Conservation (phyloP, 177 flowering plant genomes). For the Telopea speciosissima region DNA sequence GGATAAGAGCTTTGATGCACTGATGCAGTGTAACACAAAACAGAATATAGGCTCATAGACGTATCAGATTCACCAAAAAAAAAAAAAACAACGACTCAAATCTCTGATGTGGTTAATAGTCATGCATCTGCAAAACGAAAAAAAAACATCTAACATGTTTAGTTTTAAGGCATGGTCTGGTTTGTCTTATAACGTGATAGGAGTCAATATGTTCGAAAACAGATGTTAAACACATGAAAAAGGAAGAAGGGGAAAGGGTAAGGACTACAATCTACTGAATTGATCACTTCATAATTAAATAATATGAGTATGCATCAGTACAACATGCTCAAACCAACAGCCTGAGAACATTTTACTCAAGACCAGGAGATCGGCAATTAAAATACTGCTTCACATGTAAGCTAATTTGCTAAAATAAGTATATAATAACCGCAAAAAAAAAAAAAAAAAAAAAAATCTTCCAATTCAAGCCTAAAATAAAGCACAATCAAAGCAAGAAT, state of each 20-base stretch:
- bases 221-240: background rate
- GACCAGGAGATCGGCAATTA: background rate
- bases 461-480: background rate
- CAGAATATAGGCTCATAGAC: background rate
- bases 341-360: background rate
- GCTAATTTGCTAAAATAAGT: background rate
- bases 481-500: background rate
- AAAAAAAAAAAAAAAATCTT: too few species aligned
- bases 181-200: background rate
- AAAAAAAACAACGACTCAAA: background rate
- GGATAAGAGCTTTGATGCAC: background rate
- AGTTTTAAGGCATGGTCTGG: background rate
- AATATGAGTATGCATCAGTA: background rate
- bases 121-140: background rate
- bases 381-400: background rate
- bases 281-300: background rate
- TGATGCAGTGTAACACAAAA: background rate
- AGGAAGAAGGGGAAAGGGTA: background rate
- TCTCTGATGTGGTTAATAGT: background rate
- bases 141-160: background rate
- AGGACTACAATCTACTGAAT: background rate
- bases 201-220: background rate
- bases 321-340: background rate
- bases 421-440: background rate
- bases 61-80: background rate